A percentile compares a stretch with the other conserved stretches of the same genome.
Conservation (phyloP, 306 rosid species). For the Elaeagnus macrophylla region DNA sequence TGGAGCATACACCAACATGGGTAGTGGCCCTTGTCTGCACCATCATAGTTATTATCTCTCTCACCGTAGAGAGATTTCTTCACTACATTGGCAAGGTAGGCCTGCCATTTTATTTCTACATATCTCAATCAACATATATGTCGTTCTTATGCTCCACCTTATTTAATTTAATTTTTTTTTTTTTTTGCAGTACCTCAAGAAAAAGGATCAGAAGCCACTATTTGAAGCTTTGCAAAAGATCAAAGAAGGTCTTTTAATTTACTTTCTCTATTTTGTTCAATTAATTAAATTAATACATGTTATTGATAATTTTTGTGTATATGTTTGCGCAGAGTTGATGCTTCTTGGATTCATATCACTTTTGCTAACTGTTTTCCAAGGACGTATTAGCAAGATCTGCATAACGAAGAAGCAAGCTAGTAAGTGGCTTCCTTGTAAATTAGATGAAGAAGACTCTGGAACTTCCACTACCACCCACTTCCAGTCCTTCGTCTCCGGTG, state of each 20-base stretch:
- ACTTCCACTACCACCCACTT: slow-evolving; percentile 13
- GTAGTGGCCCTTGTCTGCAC: slow-evolving; percentile 29
- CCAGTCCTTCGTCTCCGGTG: slow-evolving; percentile 10
- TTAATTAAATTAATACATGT: too few relatives aligned
- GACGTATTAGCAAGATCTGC: slow-evolving; percentile 18
- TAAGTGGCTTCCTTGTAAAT: slow-evolving; percentile 25
- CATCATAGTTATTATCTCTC: slow-evolving; percentile 24
- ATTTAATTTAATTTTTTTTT: background rate
- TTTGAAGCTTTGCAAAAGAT: slow-evolving; percentile 28
- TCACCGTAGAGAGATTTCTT: slow-evolving; percentile 19
- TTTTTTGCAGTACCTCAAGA: slow-evolving; percentile 21
- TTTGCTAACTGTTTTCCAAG: slow-evolving; percentile 24
- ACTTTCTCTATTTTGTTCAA: background rate
- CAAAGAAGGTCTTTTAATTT: slow-evolving; percentile 25
- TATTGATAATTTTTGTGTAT: background rate
- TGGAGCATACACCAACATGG: slow-evolving; percentile 35
- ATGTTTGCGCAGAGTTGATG: slow-evolving; percentile 24
- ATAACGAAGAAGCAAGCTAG: slow-evolving; percentile 17
- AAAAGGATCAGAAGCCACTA: slow-evolving; percentile 29
- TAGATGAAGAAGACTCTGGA: background rate
- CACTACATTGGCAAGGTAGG: slow-evolving; percentile 28
- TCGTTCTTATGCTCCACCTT: background rate
- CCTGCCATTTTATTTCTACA: background rate
- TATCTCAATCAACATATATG: background rate
- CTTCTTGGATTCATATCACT: slow-evolving; percentile 32